Evolutionary conservation across 1,284 basidiomycete genomes (phyloP).

Genomic region (Apiotrichum akiyoshidainum): DNA sequence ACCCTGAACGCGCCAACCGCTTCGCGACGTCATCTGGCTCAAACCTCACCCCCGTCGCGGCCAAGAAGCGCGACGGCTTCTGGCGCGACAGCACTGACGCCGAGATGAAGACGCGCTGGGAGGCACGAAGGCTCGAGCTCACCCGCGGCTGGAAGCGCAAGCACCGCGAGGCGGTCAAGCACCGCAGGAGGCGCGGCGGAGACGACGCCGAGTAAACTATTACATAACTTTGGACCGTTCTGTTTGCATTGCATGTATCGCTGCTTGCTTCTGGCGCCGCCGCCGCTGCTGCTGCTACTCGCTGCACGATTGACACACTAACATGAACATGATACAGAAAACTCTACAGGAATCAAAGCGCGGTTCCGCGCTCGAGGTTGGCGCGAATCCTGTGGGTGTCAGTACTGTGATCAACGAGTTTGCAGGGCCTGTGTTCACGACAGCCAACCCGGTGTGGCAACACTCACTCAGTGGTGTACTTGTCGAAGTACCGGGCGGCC

Average conservation of each 20-base stretch:
- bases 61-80: conserved; percentile 43
- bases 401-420: neutral
- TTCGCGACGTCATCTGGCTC: neutral
- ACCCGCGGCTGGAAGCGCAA: conserved; percentile 76
- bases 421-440: too few species aligned
- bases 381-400: conserved; percentile 63
- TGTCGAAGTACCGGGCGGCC: conserved; percentile 96
- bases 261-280: neutral
- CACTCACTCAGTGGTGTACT: conserved; percentile 77
- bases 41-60: conserved; percentile 1
- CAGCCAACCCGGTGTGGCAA: neutral
- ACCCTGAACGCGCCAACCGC: neutral
- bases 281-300: too few species aligned
- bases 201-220: conserved; percentile 33
- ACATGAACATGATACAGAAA: neutral
- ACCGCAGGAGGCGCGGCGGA: conserved; percentile 60
- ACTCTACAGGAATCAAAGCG: conserved; percentile 57
- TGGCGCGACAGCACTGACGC: conserved; percentile 35
- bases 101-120: conserved; percentile 68
- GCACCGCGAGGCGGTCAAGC: conserved; percentile 71
- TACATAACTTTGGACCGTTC: neutral
- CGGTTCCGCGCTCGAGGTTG: conserved; percentile 92
- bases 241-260: neutral
- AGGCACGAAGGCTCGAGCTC: conserved; percentile 63
- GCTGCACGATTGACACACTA: neutral